Percentiles rank a stretch among this genome's conserved stretches.
Conservation (phyloP, 805 yeast species). For the Spathaspora gorwiae region DNA sequence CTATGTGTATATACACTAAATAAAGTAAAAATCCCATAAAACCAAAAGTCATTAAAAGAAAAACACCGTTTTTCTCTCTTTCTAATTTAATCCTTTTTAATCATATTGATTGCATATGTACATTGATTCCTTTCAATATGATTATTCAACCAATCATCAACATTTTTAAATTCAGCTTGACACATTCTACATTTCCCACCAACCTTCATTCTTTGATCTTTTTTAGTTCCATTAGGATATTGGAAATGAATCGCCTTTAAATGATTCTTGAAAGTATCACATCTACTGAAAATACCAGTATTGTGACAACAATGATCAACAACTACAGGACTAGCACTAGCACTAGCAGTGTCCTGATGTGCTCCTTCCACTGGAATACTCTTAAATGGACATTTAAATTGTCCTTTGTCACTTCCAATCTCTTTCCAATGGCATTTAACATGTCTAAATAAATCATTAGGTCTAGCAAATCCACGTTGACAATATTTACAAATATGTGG, state of each 20-base stretch:
- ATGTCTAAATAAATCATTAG: constrained; percentile 83
- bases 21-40: too few relatives aligned
- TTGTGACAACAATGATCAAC: constrained; percentile 60
- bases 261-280: constrained; percentile 91
- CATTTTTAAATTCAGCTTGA: constrained; percentile 57
- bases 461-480: constrained; percentile 79
- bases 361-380: constrained; percentile 11
- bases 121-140: constrained; percentile 61
- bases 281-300: constrained; percentile 80
- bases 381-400: constrained; percentile 78
- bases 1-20: too few relatives aligned
- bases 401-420: constrained; percentile 58
- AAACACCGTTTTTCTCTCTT: not conserved
- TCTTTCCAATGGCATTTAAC: constrained; percentile 82
- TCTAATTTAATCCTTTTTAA: constrained; percentile 4
- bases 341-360: not conserved
- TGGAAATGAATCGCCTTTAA: constrained; percentile 84
- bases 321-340: not conserved
- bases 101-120: constrained; percentile 8
- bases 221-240: constrained; percentile 83
- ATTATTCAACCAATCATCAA: constrained; percentile 71
- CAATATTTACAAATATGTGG: constrained; percentile 80
- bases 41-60: too few relatives aligned
- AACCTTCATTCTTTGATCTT: constrained; percentile 64
- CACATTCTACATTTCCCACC: constrained; percentile 79